phyloP scores from a whole-genome alignment of 2,329 filamentous ascomycete genomes.

The Cordyceps tenuipes region DNA sequence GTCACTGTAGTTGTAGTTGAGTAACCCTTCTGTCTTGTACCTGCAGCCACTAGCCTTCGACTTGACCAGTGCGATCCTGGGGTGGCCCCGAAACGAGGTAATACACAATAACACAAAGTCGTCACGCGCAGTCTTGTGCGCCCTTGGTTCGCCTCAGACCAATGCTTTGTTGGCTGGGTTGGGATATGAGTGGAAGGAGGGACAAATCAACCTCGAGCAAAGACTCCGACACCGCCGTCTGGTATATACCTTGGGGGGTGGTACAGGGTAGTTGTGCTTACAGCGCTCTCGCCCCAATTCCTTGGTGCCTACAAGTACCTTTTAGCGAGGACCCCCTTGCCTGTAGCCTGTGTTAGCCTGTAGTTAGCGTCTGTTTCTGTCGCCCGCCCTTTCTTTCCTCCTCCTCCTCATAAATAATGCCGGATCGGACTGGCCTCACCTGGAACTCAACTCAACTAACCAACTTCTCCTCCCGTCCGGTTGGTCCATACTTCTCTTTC shows the following conservation, averaged over 20 bases:
- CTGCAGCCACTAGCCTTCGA: too few species aligned
- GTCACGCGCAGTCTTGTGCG: not conserved
- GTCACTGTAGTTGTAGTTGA: too few species aligned
- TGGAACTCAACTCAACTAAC: not conserved
- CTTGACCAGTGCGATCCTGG: too few species aligned
- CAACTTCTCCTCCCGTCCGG: not conserved
- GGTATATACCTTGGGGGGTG: not conserved
- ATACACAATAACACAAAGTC: not conserved
- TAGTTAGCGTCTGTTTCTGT: not conserved
- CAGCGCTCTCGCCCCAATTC: too few species aligned
- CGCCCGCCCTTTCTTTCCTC: not conserved
- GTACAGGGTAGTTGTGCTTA: too few species aligned
- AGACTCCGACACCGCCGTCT: not conserved
- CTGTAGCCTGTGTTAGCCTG: too few species aligned
- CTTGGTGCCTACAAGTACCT: too few species aligned
- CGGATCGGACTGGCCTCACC: not conserved
- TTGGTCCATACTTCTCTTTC: not conserved
- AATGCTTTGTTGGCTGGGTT: not conserved
- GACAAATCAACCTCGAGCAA: not conserved
- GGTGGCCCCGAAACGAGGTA: not conserved
- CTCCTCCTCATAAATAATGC: not conserved
- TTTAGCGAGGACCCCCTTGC: too few species aligned
- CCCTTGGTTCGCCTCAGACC: not conserved
- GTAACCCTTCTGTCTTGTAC: too few species aligned
- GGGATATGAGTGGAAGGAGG: not conserved